Evolutionary conservation across 2,329 filamentous ascomycete species (phyloP), one percentile per base, ranked within the genome.

Genomic region (Rhexocercosporidium sp.): DNA sequence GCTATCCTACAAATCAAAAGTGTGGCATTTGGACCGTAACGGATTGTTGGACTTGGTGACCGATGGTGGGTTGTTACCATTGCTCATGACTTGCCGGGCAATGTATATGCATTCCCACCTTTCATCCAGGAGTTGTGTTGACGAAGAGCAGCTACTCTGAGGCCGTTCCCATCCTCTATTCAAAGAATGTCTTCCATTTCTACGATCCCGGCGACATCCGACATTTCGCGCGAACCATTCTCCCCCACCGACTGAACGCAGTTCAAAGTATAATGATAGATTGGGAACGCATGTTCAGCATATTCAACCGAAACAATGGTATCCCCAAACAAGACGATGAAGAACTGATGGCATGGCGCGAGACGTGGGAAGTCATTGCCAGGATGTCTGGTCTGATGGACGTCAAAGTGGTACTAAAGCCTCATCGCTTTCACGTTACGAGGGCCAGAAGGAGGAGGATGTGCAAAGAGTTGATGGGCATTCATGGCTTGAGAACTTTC

Each of bases 231-330:
- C 66, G 69, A 41, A 62, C 61, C 16, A 66, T 69, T 56, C 62
- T 71, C 5, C 69, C 71, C 12, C 70, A 71, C 37, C 66, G 72
- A 27, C 56, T 73, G 16, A 62, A 70, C 34, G 20, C 25, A 11
- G 56, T 72, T 20, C 57, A 66, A 27, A 69, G 66, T 9, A 46
- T 73, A 11, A 54, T 71, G 46, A 64, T 73, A 8, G 65, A 67
- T 41, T 74, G 69, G 71, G 71, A 71, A 46, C 22, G 69, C 4
- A 29, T 49, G n/a, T 70, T 69, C 51, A 70, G 71, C 37, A 70
- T 70, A 29, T 71, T 71, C 59, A 70, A 72, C 46, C 64, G 53
- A 11, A 51, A 69, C 34, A 69, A 69, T 41, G 57, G 51, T 5
- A 64, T 61, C 27, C 65, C 70, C 12, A 69, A 65, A 20, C 53